Evolutionary conservation across 2,329 filamentous ascomycete genomes (phyloP).

Genomic region (Colletotrichum lindemuthianum): DNA sequence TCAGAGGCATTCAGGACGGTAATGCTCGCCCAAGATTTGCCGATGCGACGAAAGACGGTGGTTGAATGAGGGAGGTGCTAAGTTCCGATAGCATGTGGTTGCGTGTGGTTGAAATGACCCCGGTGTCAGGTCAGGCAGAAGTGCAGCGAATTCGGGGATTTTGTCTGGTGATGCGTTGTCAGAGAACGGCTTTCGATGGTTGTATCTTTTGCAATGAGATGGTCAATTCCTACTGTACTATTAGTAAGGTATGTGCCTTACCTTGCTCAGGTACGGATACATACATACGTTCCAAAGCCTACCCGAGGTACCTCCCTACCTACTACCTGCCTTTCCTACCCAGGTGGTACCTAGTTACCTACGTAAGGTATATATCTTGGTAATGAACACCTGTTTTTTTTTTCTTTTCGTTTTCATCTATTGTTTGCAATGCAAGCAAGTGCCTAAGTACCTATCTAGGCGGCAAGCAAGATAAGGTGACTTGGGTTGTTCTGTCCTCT

Average conservation of each 20-base stretch:
- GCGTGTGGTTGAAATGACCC: constrained; percentile 10
- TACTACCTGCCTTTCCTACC: not conserved
- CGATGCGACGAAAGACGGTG: constrained; percentile 3
- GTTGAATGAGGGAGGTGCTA: not conserved
- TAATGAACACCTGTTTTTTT: constrained; percentile 20
- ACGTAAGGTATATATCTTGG: constrained; percentile 38
- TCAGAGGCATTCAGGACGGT: not conserved
- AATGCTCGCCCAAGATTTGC: constrained; percentile 3
- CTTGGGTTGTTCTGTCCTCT: not conserved
- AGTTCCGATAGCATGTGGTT: not conserved
- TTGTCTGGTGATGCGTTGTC: constrained; percentile 63
- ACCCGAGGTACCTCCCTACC: too few species aligned
- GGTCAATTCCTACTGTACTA: too few species aligned
- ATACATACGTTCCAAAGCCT: too few species aligned
- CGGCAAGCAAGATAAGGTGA: too few species aligned
- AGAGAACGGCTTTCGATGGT: constrained; percentile 41
- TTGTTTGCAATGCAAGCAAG: not conserved
- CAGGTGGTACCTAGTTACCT: not conserved
- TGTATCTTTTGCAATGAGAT: too few species aligned
- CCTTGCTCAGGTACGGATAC: too few species aligned
- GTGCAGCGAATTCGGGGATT: constrained; percentile 56
- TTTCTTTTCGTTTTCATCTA: constrained; percentile 6
- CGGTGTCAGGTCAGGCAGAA: constrained; percentile 55
- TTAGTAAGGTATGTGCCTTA: too few species aligned
- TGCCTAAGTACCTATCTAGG: too few species aligned